Evolutionary conservation across 495 filamentous ascomycete species (phyloP).

Genomic region (Amphirosellinia nigrospora): DNA sequence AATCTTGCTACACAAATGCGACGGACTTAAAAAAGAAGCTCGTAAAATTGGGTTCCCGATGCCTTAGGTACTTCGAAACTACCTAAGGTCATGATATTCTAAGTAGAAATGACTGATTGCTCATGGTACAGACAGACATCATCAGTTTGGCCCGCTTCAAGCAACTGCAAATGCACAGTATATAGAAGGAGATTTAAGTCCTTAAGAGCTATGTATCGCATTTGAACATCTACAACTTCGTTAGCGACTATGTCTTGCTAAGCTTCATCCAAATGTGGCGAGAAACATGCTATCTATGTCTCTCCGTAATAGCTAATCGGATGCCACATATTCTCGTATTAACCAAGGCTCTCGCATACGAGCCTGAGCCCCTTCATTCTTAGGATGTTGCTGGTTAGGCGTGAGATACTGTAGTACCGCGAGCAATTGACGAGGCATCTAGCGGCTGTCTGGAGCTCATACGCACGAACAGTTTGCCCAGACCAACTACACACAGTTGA

Average conservation of each 20-base stretch:
- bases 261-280: not conserved
- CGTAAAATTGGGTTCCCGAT: not conserved
- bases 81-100: not conserved
- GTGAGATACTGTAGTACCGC: not conserved
- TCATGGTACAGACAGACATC: constrained; percentile 1
- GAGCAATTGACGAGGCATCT: not conserved
- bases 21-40: not conserved
- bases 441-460: not conserved
- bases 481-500: not conserved
- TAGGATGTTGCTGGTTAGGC: not conserved
- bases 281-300: not conserved
- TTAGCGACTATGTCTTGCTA: not conserved
- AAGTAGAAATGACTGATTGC: not conserved
- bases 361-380: not conserved
- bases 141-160: not conserved
- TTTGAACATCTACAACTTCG: constrained; percentile 1
- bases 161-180: not conserved
- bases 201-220: not conserved
- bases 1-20: not conserved
- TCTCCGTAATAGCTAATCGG: not conserved
- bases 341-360: not conserved
- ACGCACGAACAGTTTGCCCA: not conserved
- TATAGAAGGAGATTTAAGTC: constrained; percentile 7
- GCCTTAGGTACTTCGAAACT: not conserved
- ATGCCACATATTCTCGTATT: not conserved